Percentiles rank a stretch among this genome's conserved stretches.
Conservation (phyloP, 2,329 filamentous ascomycete species). For the Aspergillus neoniger region DNA sequence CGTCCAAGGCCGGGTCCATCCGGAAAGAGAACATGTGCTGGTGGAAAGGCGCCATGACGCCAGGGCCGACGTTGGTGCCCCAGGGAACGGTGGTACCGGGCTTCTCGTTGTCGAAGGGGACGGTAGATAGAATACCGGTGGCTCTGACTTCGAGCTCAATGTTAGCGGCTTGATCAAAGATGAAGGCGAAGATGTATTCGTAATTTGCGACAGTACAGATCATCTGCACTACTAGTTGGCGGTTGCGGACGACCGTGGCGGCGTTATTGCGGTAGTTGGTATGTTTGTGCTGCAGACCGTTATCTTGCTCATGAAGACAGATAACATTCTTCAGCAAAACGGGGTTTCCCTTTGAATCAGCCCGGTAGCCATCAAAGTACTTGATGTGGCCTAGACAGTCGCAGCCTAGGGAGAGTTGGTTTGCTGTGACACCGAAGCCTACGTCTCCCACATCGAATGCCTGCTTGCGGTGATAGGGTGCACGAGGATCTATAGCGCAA, state of each 20-base stretch:
- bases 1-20: slow-evolving; percentile 63
- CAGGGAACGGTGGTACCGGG: slow-evolving; percentile 62
- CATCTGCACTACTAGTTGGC: slow-evolving; percentile 68
- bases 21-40: slow-evolving; percentile 75
- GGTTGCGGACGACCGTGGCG: slow-evolving; percentile 64
- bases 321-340: slow-evolving; percentile 65
- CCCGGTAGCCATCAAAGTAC: slow-evolving; percentile 63
- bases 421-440: slow-evolving; percentile 67
- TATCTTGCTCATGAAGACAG: slow-evolving; percentile 72
- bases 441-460: slow-evolving; percentile 72
- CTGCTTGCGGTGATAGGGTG: slow-evolving; percentile 69
- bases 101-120: slow-evolving; percentile 63
- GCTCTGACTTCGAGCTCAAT: slow-evolving; percentile 68
- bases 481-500: slow-evolving; percentile 57
- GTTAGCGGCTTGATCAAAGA: slow-evolving; percentile 71
- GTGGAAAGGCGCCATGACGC: slow-evolving; percentile 69
- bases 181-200: slow-evolving; percentile 72
- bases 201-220: slow-evolving; percentile 74
- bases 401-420: slow-evolving; percentile 69
- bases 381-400: slow-evolving; percentile 72
- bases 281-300: slow-evolving; percentile 71
- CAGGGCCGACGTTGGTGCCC: slow-evolving; percentile 69
- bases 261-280: slow-evolving; percentile 69
- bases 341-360: slow-evolving; percentile 61
- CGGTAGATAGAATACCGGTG: slow-evolving; percentile 68